phyloP scores from a whole-genome alignment of 2,329 filamentous ascomycete genomes.

The Ceratocystis ficicola region DNA sequence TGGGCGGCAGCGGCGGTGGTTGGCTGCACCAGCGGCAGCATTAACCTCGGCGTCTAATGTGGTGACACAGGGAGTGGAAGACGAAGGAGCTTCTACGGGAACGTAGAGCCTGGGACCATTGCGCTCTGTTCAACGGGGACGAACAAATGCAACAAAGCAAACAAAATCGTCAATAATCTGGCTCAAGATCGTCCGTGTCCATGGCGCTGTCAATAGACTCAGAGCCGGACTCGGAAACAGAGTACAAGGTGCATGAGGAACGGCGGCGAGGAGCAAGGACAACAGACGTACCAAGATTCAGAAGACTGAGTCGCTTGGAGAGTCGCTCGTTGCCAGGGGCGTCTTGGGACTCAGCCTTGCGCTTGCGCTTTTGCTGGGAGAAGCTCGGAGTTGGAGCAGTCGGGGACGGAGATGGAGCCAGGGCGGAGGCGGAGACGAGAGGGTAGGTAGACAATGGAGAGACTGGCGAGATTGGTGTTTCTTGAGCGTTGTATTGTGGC shows the following conservation, averaged over 20 bases:
- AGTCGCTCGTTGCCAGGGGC: constrained; percentile 57
- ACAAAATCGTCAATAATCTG: constrained; percentile 21
- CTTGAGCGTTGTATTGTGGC: not conserved
- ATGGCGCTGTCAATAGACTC: constrained; percentile 19
- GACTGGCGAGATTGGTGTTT: not conserved
- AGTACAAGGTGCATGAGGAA: constrained; percentile 16
- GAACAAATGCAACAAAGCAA: constrained; percentile 7
- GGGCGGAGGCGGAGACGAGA: constrained; percentile 4
- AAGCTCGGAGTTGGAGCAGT: not conserved
- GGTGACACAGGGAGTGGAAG: constrained; percentile 27
- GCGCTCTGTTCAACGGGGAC: constrained; percentile 37
- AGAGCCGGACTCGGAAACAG: constrained; percentile 16
- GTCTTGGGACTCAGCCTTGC: constrained; percentile 30
- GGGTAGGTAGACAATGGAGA: constrained; percentile 12
- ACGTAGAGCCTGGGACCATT: constrained; percentile 54
- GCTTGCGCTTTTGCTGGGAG: constrained; percentile 43
- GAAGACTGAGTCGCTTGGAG: constrained; percentile 67
- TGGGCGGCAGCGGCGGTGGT: constrained; percentile 23
- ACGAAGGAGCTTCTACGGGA: constrained; percentile 40
- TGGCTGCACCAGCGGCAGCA: constrained; percentile 22
- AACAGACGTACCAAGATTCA: constrained; percentile 59
- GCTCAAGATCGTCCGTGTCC: constrained; percentile 25
- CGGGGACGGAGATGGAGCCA: not conserved
- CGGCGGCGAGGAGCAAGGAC: constrained; percentile 20
- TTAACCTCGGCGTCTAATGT: not conserved